These are phyloP conservation scores for Paramecium bursaria DNA, from an alignment of 73 alveolate species.

Conservation along the genomic window DNA sequence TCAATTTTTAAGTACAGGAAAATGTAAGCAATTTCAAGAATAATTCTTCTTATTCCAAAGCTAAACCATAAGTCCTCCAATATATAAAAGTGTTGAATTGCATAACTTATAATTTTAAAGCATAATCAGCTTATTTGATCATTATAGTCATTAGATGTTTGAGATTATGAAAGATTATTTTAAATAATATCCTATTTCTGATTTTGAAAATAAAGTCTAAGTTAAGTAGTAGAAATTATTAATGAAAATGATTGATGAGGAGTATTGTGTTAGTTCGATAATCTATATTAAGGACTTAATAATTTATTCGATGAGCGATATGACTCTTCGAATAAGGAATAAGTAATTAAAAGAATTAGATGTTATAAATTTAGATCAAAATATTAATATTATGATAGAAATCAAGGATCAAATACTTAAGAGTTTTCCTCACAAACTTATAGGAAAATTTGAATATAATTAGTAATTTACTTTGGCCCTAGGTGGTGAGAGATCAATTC, in stretches of 20 bases:
- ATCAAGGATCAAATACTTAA: not conserved
- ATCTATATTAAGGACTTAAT: not conserved
- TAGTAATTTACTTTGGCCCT: not conserved
- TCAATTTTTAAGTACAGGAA: not conserved
- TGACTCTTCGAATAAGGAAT: conserved; percentile 10
- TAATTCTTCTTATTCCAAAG: not conserved
- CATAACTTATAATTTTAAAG: not conserved
- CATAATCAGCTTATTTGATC: not conserved
- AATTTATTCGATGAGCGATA: conserved; percentile 40
- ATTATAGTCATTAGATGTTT: not conserved
- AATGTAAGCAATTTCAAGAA: not conserved
- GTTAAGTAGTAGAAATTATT: not conserved
- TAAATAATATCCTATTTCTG: conserved; percentile 35
- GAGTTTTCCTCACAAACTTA: not conserved
- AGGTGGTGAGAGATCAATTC: conserved; percentile 24
- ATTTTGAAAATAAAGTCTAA: conserved; percentile 7
- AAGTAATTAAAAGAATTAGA: not conserved
- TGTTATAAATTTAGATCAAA: not conserved
- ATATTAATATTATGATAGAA: conserved; percentile 31
- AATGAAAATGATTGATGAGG: conserved; percentile 33
- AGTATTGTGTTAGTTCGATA: conserved; percentile 9
- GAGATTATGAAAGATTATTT: not conserved
- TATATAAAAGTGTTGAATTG: conserved; percentile 14
- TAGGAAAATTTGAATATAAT: not conserved
- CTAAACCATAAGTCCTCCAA: conserved; percentile 33